These are phyloP conservation scores for Aquilaria agallochum DNA, from an alignment of 441 rosid species.

Conservation along the genomic window DNA sequence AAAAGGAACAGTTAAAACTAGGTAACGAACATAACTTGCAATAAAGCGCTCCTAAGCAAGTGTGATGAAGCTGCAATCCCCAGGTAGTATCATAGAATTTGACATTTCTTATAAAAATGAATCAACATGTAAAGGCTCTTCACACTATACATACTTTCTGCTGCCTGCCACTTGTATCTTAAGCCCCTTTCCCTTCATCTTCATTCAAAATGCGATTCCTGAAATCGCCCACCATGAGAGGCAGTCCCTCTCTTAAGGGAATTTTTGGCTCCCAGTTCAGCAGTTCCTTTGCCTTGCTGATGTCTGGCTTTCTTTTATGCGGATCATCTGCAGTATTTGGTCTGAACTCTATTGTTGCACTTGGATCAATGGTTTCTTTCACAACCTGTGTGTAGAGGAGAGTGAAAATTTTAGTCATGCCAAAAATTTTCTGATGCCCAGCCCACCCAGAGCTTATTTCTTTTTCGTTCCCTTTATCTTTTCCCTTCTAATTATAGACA, in stretches of 20 bases:
- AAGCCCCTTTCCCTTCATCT: slow-evolving; percentile 72
- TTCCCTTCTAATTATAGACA: not conserved
- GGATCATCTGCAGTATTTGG: slow-evolving; percentile 97
- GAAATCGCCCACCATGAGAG: slow-evolving; percentile 93
- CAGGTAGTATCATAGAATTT: slow-evolving; percentile 6
- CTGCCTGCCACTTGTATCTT: slow-evolving; percentile 12
- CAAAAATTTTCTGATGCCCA: not conserved
- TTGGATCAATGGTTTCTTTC: slow-evolving; percentile 85
- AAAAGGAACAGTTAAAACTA: too few species aligned
- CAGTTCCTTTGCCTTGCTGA: slow-evolving; percentile 82
- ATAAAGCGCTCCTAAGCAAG: slow-evolving; percentile 7
- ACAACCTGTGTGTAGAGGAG: slow-evolving; percentile 50
- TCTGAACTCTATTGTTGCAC: slow-evolving; percentile 84
- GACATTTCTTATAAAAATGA: slow-evolving; percentile 15
- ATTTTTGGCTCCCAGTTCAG: slow-evolving; percentile 94
- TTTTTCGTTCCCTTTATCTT: too few species aligned
- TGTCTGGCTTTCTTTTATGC: slow-evolving; percentile 93
- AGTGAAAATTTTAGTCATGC: not conserved
- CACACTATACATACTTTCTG: slow-evolving; percentile 36
- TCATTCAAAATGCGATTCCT: slow-evolving; percentile 83
- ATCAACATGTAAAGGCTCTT: slow-evolving; percentile 24
- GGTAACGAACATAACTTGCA: too few species aligned
- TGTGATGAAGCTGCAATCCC: slow-evolving; percentile 17
- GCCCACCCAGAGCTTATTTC: too few species aligned
- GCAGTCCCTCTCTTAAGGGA: slow-evolving; percentile 78